Conservation (phyloP, 192 early-diverging fungal genomes). For the Linnemannia elongata region DNA sequence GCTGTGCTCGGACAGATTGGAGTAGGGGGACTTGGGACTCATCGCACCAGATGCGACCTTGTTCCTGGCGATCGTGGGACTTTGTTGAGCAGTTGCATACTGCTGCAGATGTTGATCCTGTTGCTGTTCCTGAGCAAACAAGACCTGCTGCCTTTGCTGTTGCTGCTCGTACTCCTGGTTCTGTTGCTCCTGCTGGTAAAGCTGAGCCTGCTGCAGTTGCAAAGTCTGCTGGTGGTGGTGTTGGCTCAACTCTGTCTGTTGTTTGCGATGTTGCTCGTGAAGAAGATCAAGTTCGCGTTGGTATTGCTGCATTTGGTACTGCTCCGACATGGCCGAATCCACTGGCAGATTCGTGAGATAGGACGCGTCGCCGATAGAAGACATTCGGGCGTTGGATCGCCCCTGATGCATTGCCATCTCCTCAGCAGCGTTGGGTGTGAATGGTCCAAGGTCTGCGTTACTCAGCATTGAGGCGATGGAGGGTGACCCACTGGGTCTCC, state of each 20-base stretch:
- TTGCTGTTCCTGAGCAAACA: not conserved
- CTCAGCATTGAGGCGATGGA: not conserved
- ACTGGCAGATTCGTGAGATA: not conserved
- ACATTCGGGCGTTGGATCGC: not conserved
- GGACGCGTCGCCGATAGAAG: not conserved
- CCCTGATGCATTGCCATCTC: not conserved
- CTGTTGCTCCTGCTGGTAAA: slow-evolving; percentile 44
- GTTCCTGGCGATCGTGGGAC: not conserved
- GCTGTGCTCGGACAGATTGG: slow-evolving; percentile 6
- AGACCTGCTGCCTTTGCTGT: not conserved
- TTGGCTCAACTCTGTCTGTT: slow-evolving; percentile 33
- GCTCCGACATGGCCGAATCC: not conserved
- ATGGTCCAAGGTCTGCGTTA: not conserved
- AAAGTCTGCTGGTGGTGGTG: slow-evolving; percentile 46
- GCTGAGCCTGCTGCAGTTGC: slow-evolving; percentile 41
- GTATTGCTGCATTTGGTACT: slow-evolving; percentile 22
- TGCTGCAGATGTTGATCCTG: not conserved
- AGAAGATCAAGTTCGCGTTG: slow-evolving; percentile 32
- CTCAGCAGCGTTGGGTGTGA: not conserved
- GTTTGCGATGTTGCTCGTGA: slow-evolving; percentile 37
- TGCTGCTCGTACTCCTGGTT: slow-evolving; percentile 25
- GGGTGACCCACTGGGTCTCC: not conserved
- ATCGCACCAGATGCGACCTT: slow-evolving; percentile 9
- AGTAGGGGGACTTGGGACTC: slow-evolving; percentile 20
- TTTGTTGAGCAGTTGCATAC: not conserved